Conservation (phyloP, 805 yeast species). For the Yarrowia porcina region DNA sequence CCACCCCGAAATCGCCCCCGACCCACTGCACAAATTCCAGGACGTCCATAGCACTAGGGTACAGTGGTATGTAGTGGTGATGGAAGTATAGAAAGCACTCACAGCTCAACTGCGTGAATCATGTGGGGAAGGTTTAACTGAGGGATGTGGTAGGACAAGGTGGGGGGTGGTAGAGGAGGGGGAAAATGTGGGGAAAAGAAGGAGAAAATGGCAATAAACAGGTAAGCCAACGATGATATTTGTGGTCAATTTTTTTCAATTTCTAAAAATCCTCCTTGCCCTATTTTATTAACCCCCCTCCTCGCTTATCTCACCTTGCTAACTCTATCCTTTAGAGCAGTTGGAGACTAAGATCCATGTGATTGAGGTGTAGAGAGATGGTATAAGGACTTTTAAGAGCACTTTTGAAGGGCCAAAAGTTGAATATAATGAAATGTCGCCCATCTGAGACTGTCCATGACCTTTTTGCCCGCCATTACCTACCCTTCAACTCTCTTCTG, state of each 20-base stretch:
- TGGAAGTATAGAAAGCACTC: not conserved
- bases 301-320: not conserved
- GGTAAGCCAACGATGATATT: not conserved
- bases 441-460: too few species aligned
- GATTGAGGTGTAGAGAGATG: too few species aligned
- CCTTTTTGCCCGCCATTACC: too few species aligned
- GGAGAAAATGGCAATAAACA: too few species aligned
- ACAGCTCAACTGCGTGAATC: not conserved
- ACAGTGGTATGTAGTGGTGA: too few species aligned
- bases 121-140: too few species aligned
- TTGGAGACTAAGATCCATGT: too few species aligned
- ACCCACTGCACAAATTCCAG: conserved; percentile 26
- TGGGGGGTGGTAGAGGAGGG: not conserved
- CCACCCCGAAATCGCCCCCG: conserved; percentile 17
- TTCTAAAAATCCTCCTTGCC: too few species aligned
- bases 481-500: too few species aligned
- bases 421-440: too few species aligned
- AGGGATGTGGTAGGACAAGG: not conserved
- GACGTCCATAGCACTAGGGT: not conserved
- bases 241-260: not conserved
- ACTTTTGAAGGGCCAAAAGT: too few species aligned
- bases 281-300: not conserved
- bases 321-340: not conserved
- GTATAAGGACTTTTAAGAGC: too few species aligned
- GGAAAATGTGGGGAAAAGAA: not conserved